A percentile compares a stretch with the other conserved stretches of the same genome.
phyloP scores from a whole-genome alignment of 2,329 filamentous ascomycete genomes.

The Epichloe gansuensis region DNA sequence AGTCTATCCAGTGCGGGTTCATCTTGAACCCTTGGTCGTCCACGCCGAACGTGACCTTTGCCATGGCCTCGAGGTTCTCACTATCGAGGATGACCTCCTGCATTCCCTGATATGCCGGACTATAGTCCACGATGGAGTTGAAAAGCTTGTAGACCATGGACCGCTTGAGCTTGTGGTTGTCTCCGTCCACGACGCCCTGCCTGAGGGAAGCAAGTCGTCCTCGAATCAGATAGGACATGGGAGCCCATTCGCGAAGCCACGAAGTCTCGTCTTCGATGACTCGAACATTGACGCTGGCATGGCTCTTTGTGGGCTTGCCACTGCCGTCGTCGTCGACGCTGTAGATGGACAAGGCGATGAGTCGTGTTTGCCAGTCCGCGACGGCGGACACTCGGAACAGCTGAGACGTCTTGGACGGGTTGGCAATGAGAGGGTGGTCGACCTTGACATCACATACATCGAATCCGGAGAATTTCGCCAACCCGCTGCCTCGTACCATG shows the following conservation, averaged over 20 bases:
- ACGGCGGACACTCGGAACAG: constrained; percentile 18
- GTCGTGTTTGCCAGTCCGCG: constrained; percentile 31
- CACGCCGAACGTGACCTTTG: constrained; percentile 38
- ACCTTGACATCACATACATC: constrained; percentile 44
- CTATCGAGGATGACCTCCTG: constrained; percentile 36
- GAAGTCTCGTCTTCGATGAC: too few species aligned
- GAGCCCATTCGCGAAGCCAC: too few species aligned
- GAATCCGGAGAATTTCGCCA: too few species aligned
- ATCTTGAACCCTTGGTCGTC: constrained; percentile 20
- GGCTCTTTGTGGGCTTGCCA: constrained; percentile 22
- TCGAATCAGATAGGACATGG: too few species aligned
- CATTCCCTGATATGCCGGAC: constrained; percentile 41
- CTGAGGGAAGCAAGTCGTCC: too few species aligned
- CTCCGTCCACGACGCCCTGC: constrained; percentile 30
- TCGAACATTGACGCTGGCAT: too few species aligned
- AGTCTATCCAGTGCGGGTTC: constrained; percentile 40
- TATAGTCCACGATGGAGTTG: constrained; percentile 40
- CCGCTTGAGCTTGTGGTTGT: not conserved
- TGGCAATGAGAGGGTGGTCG: constrained; percentile 31
- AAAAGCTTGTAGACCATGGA: constrained; percentile 51
- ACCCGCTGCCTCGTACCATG: too few species aligned
- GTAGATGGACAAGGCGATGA: constrained; percentile 26
- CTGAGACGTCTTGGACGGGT: constrained; percentile 17
- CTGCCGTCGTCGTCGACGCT: constrained; percentile 2
- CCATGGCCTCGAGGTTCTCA: constrained; percentile 11